Percentiles rank a stretch among this genome's conserved stretches.
Conservation (phyloP, 805 yeast genomes). For the Starmerella kuoi region DNA sequence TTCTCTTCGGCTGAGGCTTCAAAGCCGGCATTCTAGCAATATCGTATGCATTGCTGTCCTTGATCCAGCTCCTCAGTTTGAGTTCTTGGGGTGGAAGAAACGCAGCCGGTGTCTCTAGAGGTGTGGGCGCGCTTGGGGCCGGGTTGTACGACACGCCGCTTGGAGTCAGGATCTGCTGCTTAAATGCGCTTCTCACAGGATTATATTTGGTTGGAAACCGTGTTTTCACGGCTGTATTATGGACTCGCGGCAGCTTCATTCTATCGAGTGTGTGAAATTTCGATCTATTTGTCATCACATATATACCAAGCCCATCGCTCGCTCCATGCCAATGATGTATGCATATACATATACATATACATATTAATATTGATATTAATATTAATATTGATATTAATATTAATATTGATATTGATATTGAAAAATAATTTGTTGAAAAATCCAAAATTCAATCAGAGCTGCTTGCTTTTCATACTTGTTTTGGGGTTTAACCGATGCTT, state of each 20-base stretch:
- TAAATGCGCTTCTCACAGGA: conserved; percentile 50
- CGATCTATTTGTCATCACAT: conserved; percentile 1
- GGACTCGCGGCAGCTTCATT: conserved; percentile 13
- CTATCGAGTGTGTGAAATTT: not conserved
- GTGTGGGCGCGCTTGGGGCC: conserved; percentile 53
- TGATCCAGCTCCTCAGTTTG: conserved; percentile 42
- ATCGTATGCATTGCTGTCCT: conserved; percentile 23
- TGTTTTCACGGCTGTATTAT: conserved; percentile 18
- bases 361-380: no score
- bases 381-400: no score
- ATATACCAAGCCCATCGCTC: no score
- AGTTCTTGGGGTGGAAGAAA: conserved; percentile 42
- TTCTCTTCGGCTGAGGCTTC: conserved; percentile 30
- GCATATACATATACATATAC: no score
- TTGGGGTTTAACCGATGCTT: no score
- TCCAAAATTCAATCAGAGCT: no score
- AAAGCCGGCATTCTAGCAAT: conserved; percentile 30
- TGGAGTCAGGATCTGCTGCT: conserved; percentile 45
- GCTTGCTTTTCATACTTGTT: no score
- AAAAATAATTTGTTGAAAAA: no score
- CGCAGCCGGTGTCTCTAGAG: conserved; percentile 49
- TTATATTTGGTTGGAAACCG: conserved; percentile 48
- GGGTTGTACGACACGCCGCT: conserved; percentile 50
- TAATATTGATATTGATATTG: no score
- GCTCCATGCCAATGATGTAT: no score